phyloP scores from a whole-genome alignment of 2,329 filamentous ascomycete genomes.

The Neonectria punicea region DNA sequence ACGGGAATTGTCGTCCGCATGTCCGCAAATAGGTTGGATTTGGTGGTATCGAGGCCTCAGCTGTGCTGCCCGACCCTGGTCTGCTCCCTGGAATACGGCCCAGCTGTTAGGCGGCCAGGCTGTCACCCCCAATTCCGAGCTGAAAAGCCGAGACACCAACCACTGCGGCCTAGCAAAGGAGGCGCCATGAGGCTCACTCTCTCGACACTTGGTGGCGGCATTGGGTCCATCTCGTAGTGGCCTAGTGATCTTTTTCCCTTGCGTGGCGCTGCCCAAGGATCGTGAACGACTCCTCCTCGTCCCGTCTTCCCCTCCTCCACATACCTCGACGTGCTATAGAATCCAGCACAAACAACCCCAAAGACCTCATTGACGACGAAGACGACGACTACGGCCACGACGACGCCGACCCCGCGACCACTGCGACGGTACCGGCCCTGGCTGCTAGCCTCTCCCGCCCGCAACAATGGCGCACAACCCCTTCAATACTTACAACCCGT shows the following conservation, averaged over 20 bases:
- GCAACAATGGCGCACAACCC: constrained; percentile 29
- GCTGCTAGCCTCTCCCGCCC: constrained; percentile 7
- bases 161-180: neutral
- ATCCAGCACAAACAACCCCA: neutral
- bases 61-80: neutral
- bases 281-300: neutral
- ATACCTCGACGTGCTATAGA: neutral
- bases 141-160: neutral
- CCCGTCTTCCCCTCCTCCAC: neutral
- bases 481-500: constrained; percentile 29
- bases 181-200: neutral
- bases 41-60: neutral
- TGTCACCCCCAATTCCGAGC: neutral
- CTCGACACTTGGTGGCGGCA: neutral
- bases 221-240: neutral
- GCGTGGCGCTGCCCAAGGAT: neutral
- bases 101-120: too few relatives aligned
- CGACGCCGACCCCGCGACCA: neutral
- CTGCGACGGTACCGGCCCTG: constrained; percentile 6
- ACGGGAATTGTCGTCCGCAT: neutral
- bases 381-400: neutral
- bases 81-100: neutral
- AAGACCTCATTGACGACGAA: neutral
- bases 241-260: neutral
- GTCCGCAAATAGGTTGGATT: neutral